phyloP scores from a whole-genome alignment of 257 asterid genomes.

The Solanum clarkiae region DNA sequence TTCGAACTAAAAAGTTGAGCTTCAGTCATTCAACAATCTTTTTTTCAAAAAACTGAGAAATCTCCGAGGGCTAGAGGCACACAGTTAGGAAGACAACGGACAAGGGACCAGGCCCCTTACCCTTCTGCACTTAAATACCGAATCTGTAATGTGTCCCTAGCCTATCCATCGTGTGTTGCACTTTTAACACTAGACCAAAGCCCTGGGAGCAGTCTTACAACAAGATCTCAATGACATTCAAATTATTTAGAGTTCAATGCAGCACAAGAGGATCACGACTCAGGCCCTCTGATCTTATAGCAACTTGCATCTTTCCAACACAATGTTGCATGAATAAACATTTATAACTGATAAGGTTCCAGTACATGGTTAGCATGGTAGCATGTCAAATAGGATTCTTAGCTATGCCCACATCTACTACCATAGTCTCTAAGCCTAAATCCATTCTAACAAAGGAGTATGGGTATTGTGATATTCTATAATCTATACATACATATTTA shows the following conservation, averaged over 20 bases:
- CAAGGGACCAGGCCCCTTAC: not conserved
- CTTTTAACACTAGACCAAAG: not conserved
- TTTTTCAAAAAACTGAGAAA: not conserved
- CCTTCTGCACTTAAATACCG: not conserved
- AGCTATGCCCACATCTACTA: not conserved
- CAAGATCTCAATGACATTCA: not conserved
- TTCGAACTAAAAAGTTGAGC: not conserved
- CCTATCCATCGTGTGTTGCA: not conserved
- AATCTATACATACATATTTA: not conserved
- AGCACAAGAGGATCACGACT: not conserved
- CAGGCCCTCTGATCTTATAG: not conserved
- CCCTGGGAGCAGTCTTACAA: not conserved
- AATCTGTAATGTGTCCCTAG: not conserved
- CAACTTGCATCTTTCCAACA: not conserved
- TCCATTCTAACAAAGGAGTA: not conserved
- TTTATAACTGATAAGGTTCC: not conserved
- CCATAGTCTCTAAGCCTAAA: not conserved
- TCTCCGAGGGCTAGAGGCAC: not conserved
- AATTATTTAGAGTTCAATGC: not conserved
- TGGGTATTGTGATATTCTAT: not conserved
- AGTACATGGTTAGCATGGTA: not conserved
- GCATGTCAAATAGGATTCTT: not conserved
- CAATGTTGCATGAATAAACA: not conserved
- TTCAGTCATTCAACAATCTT: not conserved
- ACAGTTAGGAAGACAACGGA: not conserved